Conservation (phyloP, 768 basidiomycete species). For the Suillus hirtellus region DNA sequence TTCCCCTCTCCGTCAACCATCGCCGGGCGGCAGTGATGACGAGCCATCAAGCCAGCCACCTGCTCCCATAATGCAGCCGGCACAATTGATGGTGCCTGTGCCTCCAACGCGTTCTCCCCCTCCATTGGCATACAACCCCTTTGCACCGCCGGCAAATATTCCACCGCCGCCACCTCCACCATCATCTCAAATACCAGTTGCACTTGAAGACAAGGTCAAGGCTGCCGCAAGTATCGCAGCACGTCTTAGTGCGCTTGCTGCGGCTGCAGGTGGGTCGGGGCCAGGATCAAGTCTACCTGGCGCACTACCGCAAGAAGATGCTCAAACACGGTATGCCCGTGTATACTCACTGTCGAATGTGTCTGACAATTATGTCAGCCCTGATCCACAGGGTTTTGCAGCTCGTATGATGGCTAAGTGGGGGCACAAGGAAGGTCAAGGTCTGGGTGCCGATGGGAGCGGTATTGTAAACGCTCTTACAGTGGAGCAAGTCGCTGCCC, state of each 20-base stretch:
- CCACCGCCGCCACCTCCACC: conserved; percentile 54
- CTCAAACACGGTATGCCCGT: conserved; percentile 3
- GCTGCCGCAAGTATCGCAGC: conserved; percentile 85
- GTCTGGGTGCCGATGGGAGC: conserved; percentile 78
- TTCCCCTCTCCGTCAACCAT: conserved; percentile 23
- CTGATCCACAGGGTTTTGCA: conserved; percentile 76
- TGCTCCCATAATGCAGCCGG: conserved; percentile 25
- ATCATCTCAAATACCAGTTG: conserved; percentile 33
- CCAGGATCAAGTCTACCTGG: conserved; percentile 26
- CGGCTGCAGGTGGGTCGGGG: conserved; percentile 25
- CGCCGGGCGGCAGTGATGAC: conserved; percentile 21
- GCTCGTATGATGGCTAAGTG: conserved; percentile 92
- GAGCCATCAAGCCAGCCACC: conserved; percentile 26
- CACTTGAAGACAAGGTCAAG: conserved; percentile 68
- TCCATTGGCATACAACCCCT: conserved; percentile 66
- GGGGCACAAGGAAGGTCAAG: conserved; percentile 94
- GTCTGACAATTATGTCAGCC: conserved; percentile 28
- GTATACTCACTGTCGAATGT: background rate
- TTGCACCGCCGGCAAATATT: conserved; percentile 61
- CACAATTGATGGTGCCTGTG: conserved; percentile 13
- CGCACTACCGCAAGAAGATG: conserved; percentile 35
- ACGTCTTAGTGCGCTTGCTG: conserved; percentile 59
- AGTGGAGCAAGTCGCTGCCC: conserved; percentile 62
- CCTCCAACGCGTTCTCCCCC: conserved; percentile 47
- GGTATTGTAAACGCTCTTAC: conserved; percentile 90